Conservation (phyloP, 805 yeast species). For the Yamadazyma paraphyllophila region DNA sequence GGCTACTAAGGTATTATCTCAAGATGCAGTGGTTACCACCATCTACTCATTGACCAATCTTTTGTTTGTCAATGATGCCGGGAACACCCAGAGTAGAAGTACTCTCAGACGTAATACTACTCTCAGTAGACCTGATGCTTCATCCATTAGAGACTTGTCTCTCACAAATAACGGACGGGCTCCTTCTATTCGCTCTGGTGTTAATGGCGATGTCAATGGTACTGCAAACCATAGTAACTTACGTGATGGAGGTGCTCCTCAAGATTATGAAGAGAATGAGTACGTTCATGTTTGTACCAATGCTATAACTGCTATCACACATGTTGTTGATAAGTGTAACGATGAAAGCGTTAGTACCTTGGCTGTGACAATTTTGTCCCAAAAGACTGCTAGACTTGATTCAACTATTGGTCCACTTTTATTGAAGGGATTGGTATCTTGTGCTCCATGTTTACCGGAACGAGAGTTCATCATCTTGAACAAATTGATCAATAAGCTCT, state of each 20-base stretch:
- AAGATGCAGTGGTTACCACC: constrained; percentile 79
- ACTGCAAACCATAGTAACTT: constrained; percentile 6
- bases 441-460: constrained; percentile 60
- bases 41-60: constrained; percentile 81
- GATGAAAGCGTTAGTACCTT: constrained; percentile 74
- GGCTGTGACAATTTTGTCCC: constrained; percentile 78
- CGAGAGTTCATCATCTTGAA: constrained; percentile 66
- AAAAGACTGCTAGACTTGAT: constrained; percentile 56
- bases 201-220: constrained; percentile 1
- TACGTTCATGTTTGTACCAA: constrained; percentile 52
- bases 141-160: constrained; percentile 15
- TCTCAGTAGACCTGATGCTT: constrained; percentile 20
- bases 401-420: constrained; percentile 54
- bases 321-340: constrained; percentile 61
- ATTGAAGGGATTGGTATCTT: constrained; percentile 58
- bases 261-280: constrained; percentile 29
- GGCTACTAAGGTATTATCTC: constrained; percentile 66
- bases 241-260: constrained; percentile 3
- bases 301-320: constrained; percentile 65
- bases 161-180: constrained; percentile 6
- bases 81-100: constrained; percentile 19
- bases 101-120: constrained; percentile 28
- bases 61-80: constrained; percentile 53
- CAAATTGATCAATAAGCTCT: constrained; percentile 53
- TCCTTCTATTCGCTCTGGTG: neutral